Evolutionary conservation across 2,329 filamentous ascomycete species (phyloP).

Genomic region (Colletotrichum nymphaeae): DNA sequence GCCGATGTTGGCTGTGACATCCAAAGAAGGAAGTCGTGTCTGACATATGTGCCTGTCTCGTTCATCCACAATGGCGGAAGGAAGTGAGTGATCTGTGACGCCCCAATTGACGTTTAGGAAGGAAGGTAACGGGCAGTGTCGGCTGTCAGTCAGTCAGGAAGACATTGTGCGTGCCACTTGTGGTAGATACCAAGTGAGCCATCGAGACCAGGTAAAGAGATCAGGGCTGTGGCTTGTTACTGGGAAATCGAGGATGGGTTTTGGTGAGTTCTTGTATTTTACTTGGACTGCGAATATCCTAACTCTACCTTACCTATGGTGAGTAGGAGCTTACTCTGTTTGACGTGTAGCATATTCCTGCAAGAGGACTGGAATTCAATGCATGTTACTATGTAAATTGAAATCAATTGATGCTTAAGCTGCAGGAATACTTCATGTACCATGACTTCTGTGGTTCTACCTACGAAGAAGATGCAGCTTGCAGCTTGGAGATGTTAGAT

Average conservation of each 20-base stretch:
- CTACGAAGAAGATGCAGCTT: background rate
- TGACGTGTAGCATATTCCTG: background rate
- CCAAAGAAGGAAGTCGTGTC: background rate
- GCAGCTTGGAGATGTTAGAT: background rate
- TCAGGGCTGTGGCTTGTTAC: too few relatives aligned
- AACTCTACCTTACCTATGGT: background rate
- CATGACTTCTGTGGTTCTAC: background rate
- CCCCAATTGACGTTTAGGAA: background rate
- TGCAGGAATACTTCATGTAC: background rate
- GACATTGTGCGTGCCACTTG: background rate
- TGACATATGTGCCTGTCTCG: background rate
- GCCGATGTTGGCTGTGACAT: background rate
- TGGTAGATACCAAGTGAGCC: background rate
- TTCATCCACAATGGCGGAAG: background rate
- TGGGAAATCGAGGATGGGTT: background rate
- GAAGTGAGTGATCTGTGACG: background rate
- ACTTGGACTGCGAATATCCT: background rate
- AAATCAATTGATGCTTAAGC: background rate
- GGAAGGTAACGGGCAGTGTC: too few relatives aligned
- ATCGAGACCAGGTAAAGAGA: background rate
- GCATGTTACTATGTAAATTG: background rate
- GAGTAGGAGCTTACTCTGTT: background rate
- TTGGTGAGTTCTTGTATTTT: background rate
- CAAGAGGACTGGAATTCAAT: background rate
- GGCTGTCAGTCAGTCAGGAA: background rate